Percentiles rank a stretch among this genome's conserved stretches.
Conservation (phyloP, 306 rosid genomes). For the Trichosanthes truncata region DNA sequence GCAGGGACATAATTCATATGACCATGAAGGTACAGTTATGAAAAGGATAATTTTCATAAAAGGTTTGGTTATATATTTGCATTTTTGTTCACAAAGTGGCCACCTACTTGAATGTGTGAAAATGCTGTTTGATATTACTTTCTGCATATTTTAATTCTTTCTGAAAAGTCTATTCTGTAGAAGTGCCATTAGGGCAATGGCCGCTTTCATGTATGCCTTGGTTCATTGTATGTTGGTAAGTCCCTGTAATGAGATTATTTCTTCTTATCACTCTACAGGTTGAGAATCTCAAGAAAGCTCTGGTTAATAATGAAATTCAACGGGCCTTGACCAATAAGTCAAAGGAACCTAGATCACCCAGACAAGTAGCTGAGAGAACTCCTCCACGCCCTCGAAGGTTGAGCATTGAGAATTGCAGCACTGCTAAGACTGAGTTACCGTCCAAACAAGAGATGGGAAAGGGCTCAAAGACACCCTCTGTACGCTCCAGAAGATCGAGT, state of each 20-base stretch:
- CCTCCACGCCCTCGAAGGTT: slow-evolving; percentile 52
- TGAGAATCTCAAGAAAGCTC: slow-evolving; percentile 65
- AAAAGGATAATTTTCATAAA: background rate
- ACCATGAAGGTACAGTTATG: background rate
- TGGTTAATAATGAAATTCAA: slow-evolving; percentile 55
- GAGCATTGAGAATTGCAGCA: slow-evolving; percentile 63
- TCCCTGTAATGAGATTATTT: background rate
- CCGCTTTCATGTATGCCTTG: background rate
- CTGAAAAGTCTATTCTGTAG: background rate
- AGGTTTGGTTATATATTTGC: background rate
- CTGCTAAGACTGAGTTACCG: slow-evolving; percentile 28
- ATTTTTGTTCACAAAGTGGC: background rate
- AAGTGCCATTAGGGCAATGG: background rate
- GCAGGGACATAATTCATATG: background rate
- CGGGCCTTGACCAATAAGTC: slow-evolving; percentile 20
- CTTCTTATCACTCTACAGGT: slow-evolving; percentile 31
- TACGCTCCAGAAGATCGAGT: slow-evolving; percentile 58
- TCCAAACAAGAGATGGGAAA: slow-evolving; percentile 31
- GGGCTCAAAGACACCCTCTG: slow-evolving; percentile 33
- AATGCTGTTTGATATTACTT: background rate
- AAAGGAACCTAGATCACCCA: slow-evolving; percentile 31
- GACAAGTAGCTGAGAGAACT: slow-evolving; percentile 32
- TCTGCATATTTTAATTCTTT: background rate
- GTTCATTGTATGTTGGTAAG: background rate
- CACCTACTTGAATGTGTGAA: background rate